Conservation (phyloP, 129 eudicot genomes). For the Ambrosia artemisiifolia region DNA sequence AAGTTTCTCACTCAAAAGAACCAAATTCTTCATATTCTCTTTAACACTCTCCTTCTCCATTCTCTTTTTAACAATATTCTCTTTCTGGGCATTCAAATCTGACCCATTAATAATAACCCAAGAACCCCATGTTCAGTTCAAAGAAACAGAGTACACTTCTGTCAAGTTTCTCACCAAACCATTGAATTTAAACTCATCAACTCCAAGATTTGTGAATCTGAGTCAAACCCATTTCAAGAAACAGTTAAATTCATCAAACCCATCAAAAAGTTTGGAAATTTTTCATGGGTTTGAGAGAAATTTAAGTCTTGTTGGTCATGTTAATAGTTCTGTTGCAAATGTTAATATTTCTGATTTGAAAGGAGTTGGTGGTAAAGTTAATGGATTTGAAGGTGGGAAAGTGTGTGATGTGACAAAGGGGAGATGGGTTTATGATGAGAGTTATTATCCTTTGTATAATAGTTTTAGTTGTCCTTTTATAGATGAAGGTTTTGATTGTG, state of each 20-base stretch:
- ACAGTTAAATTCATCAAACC: slow-evolving; percentile 41
- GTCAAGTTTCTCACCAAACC: slow-evolving; percentile 8
- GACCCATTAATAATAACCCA: slow-evolving; percentile 33
- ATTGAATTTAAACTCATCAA: slow-evolving; percentile 25
- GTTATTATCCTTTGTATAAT: slow-evolving; percentile 70
- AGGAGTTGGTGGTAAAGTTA: background rate
- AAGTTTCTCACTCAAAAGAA: slow-evolving; percentile 62
- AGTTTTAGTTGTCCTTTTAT: slow-evolving; percentile 66
- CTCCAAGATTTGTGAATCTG: background rate
- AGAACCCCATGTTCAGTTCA: slow-evolving; percentile 41
- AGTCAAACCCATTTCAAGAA: slow-evolving; percentile 36
- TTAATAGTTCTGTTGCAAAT: slow-evolving; percentile 22
- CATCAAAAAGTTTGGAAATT: slow-evolving; percentile 12
- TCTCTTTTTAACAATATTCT: slow-evolving; percentile 45
- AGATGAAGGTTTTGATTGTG: slow-evolving; percentile 86
- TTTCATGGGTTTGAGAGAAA: slow-evolving; percentile 21
- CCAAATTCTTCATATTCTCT: slow-evolving; percentile 54
- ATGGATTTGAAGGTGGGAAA: slow-evolving; percentile 26
- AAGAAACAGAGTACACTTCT: slow-evolving; percentile 11
- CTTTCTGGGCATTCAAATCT: slow-evolving; percentile 48
- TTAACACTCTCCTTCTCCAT: slow-evolving; percentile 51
- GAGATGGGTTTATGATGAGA: slow-evolving; percentile 79
- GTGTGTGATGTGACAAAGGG: slow-evolving; percentile 74
- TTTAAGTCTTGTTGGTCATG: slow-evolving; percentile 17
- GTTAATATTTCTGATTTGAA: slow-evolving; percentile 27